Conservation (phyloP, 495 filamentous ascomycete species). For the Aspergillus ellipticus region DNA sequence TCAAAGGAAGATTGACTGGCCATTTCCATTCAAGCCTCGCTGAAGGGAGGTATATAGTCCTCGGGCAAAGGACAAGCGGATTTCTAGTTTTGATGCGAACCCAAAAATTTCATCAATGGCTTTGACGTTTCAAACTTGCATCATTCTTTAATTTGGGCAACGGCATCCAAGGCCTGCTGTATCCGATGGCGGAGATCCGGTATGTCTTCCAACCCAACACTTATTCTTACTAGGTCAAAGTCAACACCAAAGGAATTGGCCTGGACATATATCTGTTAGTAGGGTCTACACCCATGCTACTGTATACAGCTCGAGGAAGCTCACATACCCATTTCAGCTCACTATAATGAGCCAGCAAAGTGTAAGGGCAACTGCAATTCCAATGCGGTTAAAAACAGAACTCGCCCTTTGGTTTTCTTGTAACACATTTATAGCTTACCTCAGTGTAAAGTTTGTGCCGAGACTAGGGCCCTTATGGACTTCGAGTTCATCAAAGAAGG, state of each 20-base stretch:
- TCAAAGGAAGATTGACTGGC: too few species aligned
- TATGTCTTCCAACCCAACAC: slow-evolving; percentile 83
- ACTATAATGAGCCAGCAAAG: slow-evolving; percentile 84
- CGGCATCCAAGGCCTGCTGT: slow-evolving; percentile 46
- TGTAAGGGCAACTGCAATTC: slow-evolving; percentile 68
- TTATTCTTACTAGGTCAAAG: slow-evolving; percentile 73
- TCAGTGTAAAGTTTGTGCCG: slow-evolving; percentile 94
- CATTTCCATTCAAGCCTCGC: too few species aligned
- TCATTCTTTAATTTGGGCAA: slow-evolving; percentile 22
- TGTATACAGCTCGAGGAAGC: neutral
- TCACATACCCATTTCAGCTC: slow-evolving; percentile 80
- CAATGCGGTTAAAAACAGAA: slow-evolving; percentile 1
- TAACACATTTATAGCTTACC: slow-evolving; percentile 28
- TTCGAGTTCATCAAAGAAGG: slow-evolving; percentile 82
- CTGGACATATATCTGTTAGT: slow-evolving; percentile 34
- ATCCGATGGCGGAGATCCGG: slow-evolving; percentile 52
- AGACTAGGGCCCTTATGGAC: slow-evolving; percentile 92
- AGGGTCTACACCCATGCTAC: slow-evolving; percentile 4
- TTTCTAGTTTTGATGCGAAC: too few species aligned
- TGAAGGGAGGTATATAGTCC: neutral
- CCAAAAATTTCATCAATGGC: too few species aligned
- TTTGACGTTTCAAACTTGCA: neutral
- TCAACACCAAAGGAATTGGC: slow-evolving; percentile 76
- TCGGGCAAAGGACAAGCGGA: too few species aligned
- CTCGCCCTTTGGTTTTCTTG: neutral